phyloP scores from a whole-genome alignment of 306 rosid genomes.

The Vicia sativa region DNA sequence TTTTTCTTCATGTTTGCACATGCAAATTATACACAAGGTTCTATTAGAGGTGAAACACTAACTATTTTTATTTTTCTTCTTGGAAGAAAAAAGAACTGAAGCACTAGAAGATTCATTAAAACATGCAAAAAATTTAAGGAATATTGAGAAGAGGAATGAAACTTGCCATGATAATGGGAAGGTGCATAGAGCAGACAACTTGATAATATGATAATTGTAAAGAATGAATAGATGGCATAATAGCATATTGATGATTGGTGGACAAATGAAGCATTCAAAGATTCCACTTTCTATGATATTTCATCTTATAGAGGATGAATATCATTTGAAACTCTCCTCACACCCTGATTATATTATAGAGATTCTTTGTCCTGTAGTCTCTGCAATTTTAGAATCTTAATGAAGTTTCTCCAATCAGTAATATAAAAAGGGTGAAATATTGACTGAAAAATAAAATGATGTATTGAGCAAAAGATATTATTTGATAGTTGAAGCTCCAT shows the following conservation, averaged over 20 bases:
- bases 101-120: constrained; percentile 12
- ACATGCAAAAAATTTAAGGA: background rate
- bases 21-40: constrained; percentile 24
- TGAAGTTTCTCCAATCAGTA: constrained; percentile 9
- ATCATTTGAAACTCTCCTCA: background rate
- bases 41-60: background rate
- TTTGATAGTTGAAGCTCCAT: constrained; percentile 18
- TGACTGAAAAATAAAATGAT: background rate
- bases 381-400: constrained; percentile 12
- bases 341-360: constrained; percentile 4
- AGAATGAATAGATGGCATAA: constrained; percentile 15
- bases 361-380: background rate
- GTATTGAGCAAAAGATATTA: background rate
- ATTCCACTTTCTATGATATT: constrained; percentile 32
- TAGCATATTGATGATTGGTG: constrained; percentile 27
- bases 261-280: constrained; percentile 29
- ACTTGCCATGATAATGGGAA: constrained; percentile 39
- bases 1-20: constrained; percentile 23
- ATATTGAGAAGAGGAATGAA: constrained; percentile 24
- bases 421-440: background rate
- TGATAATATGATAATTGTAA: constrained; percentile 15
- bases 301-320: constrained; percentile 6
- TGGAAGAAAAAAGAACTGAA: constrained; percentile 18
- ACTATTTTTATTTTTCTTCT: background rate
- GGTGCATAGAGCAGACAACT: constrained; percentile 31